Conservation (phyloP, 2,329 filamentous ascomycete species). For the Xylaria sp. region DNA sequence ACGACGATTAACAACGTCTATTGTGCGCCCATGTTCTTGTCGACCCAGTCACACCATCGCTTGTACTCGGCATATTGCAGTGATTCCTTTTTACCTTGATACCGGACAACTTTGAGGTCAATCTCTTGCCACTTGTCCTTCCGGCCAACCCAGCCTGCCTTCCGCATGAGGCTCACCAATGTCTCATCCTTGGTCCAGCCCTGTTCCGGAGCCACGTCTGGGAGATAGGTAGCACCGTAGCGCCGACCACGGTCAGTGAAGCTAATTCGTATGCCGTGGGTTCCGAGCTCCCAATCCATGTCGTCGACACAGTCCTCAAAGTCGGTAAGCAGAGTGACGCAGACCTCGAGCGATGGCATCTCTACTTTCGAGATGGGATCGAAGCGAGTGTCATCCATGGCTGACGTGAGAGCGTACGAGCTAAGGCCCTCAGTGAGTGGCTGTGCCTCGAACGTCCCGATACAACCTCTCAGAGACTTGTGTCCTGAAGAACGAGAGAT, state of each 20-base stretch:
- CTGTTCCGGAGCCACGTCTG: constrained; percentile 86
- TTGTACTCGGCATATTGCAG: constrained; percentile 69
- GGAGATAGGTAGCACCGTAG: constrained; percentile 84
- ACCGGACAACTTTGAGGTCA: constrained; percentile 72
- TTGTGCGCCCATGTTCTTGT: constrained; percentile 28
- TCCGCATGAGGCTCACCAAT: constrained; percentile 81
- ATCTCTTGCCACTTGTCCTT: constrained; percentile 74
- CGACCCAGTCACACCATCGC: constrained; percentile 72
- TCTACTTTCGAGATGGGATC: constrained; percentile 48
- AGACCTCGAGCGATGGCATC: constrained; percentile 55
- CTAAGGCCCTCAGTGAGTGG: constrained; percentile 67
- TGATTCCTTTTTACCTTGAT: constrained; percentile 76
- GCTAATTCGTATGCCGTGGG: constrained; percentile 79
- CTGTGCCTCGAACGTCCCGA: constrained; percentile 84
- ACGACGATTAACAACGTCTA: constrained; percentile 12
- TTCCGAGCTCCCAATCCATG: constrained; percentile 81
- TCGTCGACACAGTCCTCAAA: constrained; percentile 71
- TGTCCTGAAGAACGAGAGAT: constrained; percentile 50
- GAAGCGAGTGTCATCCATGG: constrained; percentile 60
- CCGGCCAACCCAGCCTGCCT: constrained; percentile 87
- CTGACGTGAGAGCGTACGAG: constrained; percentile 78
- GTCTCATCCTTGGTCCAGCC: constrained; percentile 95
- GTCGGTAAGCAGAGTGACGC: constrained; percentile 77
- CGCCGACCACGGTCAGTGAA: constrained; percentile 70
- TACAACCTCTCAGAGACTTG: constrained; percentile 80